Evolutionary conservation across 2,329 filamentous ascomycete species (phyloP).

Genomic region (Aspergillus floridensis): DNA sequence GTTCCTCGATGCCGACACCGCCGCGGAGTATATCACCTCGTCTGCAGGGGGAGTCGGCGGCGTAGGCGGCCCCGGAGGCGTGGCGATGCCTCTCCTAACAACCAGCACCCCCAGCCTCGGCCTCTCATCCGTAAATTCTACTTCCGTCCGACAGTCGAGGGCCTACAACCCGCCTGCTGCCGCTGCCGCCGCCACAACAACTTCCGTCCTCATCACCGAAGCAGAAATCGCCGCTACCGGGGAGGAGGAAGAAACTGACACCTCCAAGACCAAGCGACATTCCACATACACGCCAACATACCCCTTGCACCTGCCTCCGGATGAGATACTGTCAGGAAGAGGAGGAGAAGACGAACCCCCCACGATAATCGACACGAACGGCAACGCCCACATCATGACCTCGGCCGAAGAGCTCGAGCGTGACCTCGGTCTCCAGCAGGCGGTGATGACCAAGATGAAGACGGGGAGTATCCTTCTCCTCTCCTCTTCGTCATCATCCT

Average conservation of each 20-base stretch:
- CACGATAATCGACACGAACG: constrained; percentile 24
- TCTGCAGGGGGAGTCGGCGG: neutral
- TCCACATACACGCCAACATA: neutral
- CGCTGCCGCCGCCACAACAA: neutral
- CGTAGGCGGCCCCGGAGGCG: neutral
- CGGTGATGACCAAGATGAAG: constrained; percentile 28
- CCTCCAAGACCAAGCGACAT: neutral
- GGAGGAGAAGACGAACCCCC: constrained; percentile 6
- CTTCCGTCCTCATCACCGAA: neutral
- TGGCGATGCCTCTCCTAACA: neutral
- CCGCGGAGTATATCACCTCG: constrained; percentile 1
- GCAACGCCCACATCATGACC: constrained; percentile 19
- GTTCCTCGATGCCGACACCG: constrained; percentile 16
- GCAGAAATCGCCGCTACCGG: neutral
- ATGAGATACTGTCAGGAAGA: no score
- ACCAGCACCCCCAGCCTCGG: constrained; percentile 11
- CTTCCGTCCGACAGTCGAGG: neutral
- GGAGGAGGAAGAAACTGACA: no score
- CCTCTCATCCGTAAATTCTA: constrained; percentile 1
- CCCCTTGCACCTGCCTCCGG: neutral
- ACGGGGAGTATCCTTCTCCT: constrained; percentile 8
- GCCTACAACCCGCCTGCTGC: neutral
- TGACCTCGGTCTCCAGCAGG: constrained; percentile 20
- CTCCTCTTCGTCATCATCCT: neutral
- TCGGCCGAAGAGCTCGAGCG: constrained; percentile 22